A percentile compares a stretch with the other conserved stretches of the same genome.
These are phyloP conservation scores for Pseudogymnoascus sp. DNA, from an alignment of 2,329 filamentous ascomycete genomes.

Conservation along the genomic window DNA sequence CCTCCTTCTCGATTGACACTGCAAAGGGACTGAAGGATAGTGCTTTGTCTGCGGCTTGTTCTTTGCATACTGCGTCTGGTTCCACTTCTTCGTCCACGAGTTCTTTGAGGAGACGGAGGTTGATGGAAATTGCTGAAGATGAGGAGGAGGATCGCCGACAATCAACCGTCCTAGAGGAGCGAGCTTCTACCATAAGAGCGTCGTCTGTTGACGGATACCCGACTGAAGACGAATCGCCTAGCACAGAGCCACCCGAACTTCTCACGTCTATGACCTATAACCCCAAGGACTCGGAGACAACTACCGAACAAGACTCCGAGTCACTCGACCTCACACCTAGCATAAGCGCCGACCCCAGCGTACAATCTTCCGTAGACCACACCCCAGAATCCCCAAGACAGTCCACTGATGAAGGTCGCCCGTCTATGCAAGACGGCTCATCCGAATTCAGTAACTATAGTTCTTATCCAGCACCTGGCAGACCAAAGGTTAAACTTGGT, in stretches of 20 bases:
- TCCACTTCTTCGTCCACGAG: slow-evolving; percentile 80
- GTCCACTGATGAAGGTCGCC: slow-evolving; percentile 22
- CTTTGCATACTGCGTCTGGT: slow-evolving; percentile 77
- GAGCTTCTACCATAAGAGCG: slow-evolving; percentile 23
- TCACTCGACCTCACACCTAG: slow-evolving; percentile 5
- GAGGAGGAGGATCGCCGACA: slow-evolving; percentile 69
- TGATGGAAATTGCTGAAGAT: slow-evolving; percentile 93
- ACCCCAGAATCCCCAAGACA: slow-evolving; percentile 18
- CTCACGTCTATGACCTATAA: slow-evolving; percentile 8
- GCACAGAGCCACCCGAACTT: background rate
- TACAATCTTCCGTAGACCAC: background rate
- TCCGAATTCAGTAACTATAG: slow-evolving; percentile 44
- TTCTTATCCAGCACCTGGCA: slow-evolving; percentile 44
- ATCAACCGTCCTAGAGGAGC: slow-evolving; percentile 44
- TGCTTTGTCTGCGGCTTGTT: slow-evolving; percentile 79
- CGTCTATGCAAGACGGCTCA: slow-evolving; percentile 43
- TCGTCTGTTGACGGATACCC: slow-evolving; percentile 13
- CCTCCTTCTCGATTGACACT: slow-evolving; percentile 66
- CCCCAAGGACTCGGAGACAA: background rate
- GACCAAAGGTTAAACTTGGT: slow-evolving; percentile 81
- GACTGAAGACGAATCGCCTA: background rate
- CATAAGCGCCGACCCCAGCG: slow-evolving; percentile 3
- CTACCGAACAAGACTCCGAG: background rate
- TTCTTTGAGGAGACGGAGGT: slow-evolving; percentile 65
- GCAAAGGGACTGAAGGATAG: slow-evolving; percentile 79